phyloP scores from a whole-genome alignment of 2,329 filamentous ascomycete species.

The Aureobasidium sp. region DNA sequence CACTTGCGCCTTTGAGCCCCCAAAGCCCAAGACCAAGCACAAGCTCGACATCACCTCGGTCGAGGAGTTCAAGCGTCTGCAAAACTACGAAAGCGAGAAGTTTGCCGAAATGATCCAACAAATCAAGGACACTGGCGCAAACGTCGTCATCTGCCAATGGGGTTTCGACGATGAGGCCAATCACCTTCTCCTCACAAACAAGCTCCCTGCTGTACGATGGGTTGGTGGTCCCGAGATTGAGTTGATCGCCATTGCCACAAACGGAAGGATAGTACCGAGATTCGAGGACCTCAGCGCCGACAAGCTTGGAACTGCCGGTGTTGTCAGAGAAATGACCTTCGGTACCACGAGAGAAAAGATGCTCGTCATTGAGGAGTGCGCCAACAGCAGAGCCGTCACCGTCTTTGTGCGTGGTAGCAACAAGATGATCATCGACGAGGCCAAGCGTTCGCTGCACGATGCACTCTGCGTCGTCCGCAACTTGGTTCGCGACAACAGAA shows the following conservation, averaged over 20 bases:
- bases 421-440: conserved; percentile 99
- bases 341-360: conserved; percentile 98
- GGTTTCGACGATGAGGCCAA: conserved; percentile 99
- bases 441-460: conserved; percentile 94
- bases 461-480: conserved; percentile 97
- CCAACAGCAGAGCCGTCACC: conserved; percentile 93
- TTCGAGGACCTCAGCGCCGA: conserved; percentile 89
- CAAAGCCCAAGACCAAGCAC: conserved; percentile 99
- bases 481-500: conserved; percentile 88
- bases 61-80: conserved; percentile 96
- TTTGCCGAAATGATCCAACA: conserved; percentile 98
- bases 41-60: conserved; percentile 96
- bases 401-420: conserved; percentile 96
- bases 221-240: conserved; percentile 98
- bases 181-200: conserved; percentile 90
- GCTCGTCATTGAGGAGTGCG: conserved; percentile 98
- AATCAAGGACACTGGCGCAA: conserved; percentile 95
- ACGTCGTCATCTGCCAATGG: conserved; percentile 98
- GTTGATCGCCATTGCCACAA: conserved; percentile 95
- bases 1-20: conserved; percentile 96
- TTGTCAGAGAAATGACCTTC: conserved; percentile 92
- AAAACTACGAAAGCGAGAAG: conserved; percentile 91
- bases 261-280: conserved; percentile 91
- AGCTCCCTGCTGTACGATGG: conserved; percentile 93
- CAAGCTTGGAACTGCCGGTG: conserved; percentile 82